Evolutionary conservation across 2,329 filamentous ascomycete genomes (phyloP), one percentile per base, ranked within the genome.

Genomic region (Lachnum nothofagi): DNA sequence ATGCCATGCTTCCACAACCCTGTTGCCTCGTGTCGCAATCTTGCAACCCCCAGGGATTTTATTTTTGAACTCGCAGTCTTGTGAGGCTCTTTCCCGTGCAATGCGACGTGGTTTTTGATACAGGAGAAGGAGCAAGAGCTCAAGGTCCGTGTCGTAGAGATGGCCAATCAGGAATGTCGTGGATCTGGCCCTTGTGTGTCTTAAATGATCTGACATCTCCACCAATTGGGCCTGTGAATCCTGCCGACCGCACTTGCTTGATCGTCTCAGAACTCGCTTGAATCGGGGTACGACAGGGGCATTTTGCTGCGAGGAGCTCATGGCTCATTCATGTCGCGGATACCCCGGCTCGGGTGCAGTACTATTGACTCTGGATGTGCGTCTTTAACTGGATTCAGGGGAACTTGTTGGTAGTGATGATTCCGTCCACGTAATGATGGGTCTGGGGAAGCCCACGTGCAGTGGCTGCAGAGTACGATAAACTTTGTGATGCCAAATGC

Each of bases 21-120:
- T 48, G 49, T 10, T 44, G 16, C 48, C 39, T 53, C 50, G 49
- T 50, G 48, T 53, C 40, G 46, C 34, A 54, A 51, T 49, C 23
- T 52, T 29, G 27, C 41, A 38, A 44, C 27, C 47, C 40, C 44
- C 37, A 48, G 29, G 51, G 46, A 9, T 16, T 42, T 33, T 34
- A 49, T 46, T 53, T 45, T 42, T 44, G 23, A 19, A 7, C 17
- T 14, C 40, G 10, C 4, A 24, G 12, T 31, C 9, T 34, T 16
- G 29, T 44, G 37, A 40, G 20, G 19, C 37, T 24, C 19, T 40
- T 40, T 27, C 2, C 37, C 19, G 37, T 25, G 37, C 20, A 4
- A 37, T 17, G 17, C 34, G 34, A 37, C 4, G 19, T 7, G 22
- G 17, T 24, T 44, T 33, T 20, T 22, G 17, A 19, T 8, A n/a